These are phyloP conservation scores for Cucumis melo DNA, from an alignment of 306 rosid species.

Conservation along the genomic window DNA sequence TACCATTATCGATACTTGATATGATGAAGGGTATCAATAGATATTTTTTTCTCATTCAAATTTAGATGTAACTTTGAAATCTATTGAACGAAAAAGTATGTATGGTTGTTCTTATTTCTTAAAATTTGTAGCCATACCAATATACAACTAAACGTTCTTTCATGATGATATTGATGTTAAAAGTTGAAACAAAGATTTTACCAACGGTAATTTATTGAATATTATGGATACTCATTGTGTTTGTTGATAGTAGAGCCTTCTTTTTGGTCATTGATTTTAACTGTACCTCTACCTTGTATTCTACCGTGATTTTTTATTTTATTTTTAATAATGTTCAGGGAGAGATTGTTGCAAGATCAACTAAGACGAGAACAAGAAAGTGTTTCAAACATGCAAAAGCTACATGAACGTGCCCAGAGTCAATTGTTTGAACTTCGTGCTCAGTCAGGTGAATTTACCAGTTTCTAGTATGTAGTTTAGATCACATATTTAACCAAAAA, in stretches of 20 bases:
- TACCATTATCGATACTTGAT: background rate
- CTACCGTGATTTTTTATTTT: background rate
- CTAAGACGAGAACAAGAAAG: slow-evolving; percentile 85
- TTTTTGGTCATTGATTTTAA: background rate
- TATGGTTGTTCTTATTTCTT: background rate
- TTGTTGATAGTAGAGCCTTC: background rate
- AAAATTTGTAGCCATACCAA: background rate
- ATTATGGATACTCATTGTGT: background rate
- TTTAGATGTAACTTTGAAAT: background rate
- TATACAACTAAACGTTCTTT: background rate
- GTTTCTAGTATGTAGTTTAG: background rate
- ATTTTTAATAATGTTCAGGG: slow-evolving; percentile 38
- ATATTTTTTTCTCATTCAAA: background rate
- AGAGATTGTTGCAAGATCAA: slow-evolving; percentile 81
- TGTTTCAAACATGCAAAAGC: slow-evolving; percentile 86
- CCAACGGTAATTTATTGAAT: background rate
- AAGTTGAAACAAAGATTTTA: background rate
- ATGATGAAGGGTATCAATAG: background rate
- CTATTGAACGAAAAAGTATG: background rate
- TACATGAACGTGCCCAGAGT: slow-evolving; percentile 92
- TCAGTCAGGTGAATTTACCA: slow-evolving; percentile 57
- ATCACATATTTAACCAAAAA: slow-evolving; percentile 7
- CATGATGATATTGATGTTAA: background rate
- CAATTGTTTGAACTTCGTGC: slow-evolving; percentile 92
- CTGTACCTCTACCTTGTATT: background rate